Conservation (phyloP, 805 yeast species). For the Lachancea sp. region DNA sequence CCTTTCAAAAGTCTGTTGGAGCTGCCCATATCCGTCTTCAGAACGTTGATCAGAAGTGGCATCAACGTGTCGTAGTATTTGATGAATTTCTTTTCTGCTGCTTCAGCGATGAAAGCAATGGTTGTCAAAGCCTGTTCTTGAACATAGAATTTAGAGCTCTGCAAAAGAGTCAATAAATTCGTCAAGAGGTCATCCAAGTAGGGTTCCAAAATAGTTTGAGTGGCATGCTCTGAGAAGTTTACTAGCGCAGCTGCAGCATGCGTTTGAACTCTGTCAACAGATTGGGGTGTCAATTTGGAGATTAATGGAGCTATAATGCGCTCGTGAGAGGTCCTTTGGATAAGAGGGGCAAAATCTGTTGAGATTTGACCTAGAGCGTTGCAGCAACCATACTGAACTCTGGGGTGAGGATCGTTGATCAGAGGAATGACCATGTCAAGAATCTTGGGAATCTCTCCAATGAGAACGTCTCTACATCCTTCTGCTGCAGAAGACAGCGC, state of each 20-base stretch:
- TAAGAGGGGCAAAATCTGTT: conserved; percentile 87
- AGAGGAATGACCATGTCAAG: conserved; percentile 80
- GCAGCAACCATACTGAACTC: conserved; percentile 97
- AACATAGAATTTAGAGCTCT: conserved; percentile 83
- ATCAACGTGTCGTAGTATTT: conserved; percentile 92
- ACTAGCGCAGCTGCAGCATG: conserved; percentile 99
- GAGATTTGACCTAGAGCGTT: conserved; percentile 95
- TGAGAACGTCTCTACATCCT: conserved; percentile 88
- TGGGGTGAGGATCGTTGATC: conserved; percentile 79
- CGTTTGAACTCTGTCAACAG: conserved; percentile 89
- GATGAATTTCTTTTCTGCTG: conserved; percentile 80
- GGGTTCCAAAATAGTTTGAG: conserved; percentile 85
- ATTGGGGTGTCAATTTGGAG: conserved; percentile 62
- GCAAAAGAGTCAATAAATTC: conserved; percentile 67
- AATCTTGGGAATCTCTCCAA: conserved; percentile 71
- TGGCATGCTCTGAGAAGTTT: conserved; percentile 87
- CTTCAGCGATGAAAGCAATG: conserved; percentile 94
- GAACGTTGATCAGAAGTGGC: conserved; percentile 77
- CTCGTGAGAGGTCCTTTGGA: conserved; percentile 75
- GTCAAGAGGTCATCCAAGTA: conserved; percentile 75
- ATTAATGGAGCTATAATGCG: conserved; percentile 83
- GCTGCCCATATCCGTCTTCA: conserved; percentile 69
- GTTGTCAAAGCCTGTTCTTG: conserved; percentile 97
- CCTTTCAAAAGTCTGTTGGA: conserved; percentile 80
- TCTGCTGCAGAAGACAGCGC: conserved; percentile 95